Evolutionary conservation across 1,284 basidiomycete genomes (phyloP).

Genomic region (Hemileia vastatrix): DNA sequence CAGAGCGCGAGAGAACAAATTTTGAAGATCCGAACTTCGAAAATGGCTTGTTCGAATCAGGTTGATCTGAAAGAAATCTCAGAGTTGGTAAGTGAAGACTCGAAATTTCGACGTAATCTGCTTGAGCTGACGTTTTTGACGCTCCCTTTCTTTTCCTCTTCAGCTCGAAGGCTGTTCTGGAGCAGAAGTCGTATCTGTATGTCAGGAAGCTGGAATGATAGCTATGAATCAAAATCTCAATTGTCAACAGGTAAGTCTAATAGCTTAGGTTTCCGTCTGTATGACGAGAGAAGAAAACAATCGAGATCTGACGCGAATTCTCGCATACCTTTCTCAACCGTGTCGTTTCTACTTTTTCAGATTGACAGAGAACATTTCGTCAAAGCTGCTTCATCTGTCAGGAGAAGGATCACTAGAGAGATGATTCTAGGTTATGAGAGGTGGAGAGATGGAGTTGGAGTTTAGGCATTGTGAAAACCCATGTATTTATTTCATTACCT

Average conservation of each 20-base stretch:
- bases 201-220: conserved; percentile 87
- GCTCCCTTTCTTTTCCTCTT: too few species aligned
- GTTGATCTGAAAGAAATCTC: conserved; percentile 66
- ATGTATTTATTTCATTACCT: too few species aligned
- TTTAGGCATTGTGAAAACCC: too few species aligned
- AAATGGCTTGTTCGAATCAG: conserved; percentile 67
- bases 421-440: conserved; percentile 61
- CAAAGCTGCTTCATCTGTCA: conserved; percentile 61
- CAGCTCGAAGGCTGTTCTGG: conserved; percentile 93
- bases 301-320: neutral
- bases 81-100: conserved; percentile 52
- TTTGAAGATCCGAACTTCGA: conserved; percentile 61
- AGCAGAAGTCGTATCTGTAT: conserved; percentile 81
- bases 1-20: conserved; percentile 69
- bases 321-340: too few species aligned
- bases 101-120: conserved; percentile 26
- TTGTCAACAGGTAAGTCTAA: conserved; percentile 57
- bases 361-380: conserved; percentile 66
- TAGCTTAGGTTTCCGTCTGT: too few species aligned
- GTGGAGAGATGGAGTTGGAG: conserved; percentile 50
- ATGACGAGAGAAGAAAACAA: neutral
- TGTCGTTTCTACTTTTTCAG: conserved; percentile 48
- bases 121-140: too few species aligned
- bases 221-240: conserved; percentile 80
- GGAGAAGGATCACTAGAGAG: conserved; percentile 75